Evolutionary conservation across 1,284 basidiomycete genomes (phyloP).

Genomic region (Inonotus obliquus): DNA sequence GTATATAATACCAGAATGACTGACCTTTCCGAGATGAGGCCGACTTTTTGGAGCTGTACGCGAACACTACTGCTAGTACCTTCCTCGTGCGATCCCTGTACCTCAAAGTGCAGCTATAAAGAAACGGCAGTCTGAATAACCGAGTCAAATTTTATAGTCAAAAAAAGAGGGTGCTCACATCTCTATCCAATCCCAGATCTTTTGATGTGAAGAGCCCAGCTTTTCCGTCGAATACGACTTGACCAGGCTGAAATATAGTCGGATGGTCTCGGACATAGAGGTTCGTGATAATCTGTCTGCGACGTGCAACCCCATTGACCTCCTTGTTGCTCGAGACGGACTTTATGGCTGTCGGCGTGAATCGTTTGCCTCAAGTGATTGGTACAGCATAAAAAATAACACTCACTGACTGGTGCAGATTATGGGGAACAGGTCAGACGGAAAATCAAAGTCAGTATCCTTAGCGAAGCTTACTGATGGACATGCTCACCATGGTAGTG

Average conservation of each 20-base stretch:
- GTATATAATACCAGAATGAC: background rate
- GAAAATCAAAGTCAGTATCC: background rate
- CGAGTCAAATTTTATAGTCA: background rate
- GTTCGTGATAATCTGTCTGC: constrained; percentile 10
- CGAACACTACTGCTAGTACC: background rate
- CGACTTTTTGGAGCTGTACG: background rate
- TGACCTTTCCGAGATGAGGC: background rate
- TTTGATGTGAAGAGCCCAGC: constrained; percentile 4
- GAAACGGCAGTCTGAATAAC: background rate
- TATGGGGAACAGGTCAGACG: background rate
- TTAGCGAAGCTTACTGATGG: too few species aligned
- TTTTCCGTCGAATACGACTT: constrained; percentile 10
- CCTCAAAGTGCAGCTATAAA: background rate
- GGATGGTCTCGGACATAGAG: constrained; percentile 1
- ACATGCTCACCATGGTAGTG: constrained; percentile 15
- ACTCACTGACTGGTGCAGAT: background rate
- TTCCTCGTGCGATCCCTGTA: background rate
- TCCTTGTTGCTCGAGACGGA: background rate
- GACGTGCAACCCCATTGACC: background rate
- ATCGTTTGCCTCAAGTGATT: background rate
- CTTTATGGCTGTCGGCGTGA: background rate
- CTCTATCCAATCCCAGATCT: constrained; percentile 1
- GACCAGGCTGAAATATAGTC: background rate
- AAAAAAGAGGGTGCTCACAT: background rate
- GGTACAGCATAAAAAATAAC: background rate